A percentile compares a stretch with the other conserved stretches of the same genome.
phyloP scores from a whole-genome alignment of 495 filamentous ascomycete genomes.

The Podospora conica region DNA sequence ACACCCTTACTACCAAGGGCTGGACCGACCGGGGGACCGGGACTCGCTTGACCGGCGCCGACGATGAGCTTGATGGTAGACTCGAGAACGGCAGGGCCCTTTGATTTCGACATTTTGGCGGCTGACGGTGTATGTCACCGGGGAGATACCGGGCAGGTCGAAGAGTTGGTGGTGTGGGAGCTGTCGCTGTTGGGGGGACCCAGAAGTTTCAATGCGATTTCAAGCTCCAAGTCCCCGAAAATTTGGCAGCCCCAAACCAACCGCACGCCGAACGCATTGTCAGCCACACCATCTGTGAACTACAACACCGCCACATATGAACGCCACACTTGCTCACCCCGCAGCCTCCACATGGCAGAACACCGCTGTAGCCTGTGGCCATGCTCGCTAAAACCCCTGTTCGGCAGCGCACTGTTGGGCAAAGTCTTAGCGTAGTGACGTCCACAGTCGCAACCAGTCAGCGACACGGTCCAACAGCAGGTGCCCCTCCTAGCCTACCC shows the following conservation, averaged over 20 bases:
- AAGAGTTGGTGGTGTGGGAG: not conserved
- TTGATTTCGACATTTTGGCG: constrained; percentile 67
- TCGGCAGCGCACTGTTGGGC: not conserved
- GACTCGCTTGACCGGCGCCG: constrained; percentile 91
- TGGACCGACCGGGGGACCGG: constrained; percentile 95
- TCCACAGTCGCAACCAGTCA: constrained; percentile 12
- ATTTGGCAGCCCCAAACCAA: not conserved
- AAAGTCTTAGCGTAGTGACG: constrained; percentile 11
- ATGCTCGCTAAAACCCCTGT: constrained; percentile 13
- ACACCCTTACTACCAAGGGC: constrained; percentile 96
- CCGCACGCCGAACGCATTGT: not conserved
- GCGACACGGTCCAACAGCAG: constrained; percentile 1
- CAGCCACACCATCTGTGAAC: not conserved
- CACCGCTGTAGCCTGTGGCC: not conserved
- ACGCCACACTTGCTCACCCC: no score
- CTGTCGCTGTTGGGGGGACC: not conserved
- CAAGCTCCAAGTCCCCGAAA: not conserved
- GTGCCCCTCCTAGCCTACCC: constrained; percentile 2
- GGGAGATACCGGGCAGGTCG: not conserved
- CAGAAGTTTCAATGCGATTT: not conserved
- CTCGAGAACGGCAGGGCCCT: constrained; percentile 56
- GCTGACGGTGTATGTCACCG: not conserved
- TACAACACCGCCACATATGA: not conserved
- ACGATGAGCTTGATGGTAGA: constrained; percentile 92
- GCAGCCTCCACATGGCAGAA: not conserved